These are phyloP conservation scores for Trichoderma breve DNA, from an alignment of 2,329 filamentous ascomycete genomes.

Conservation along the genomic window DNA sequence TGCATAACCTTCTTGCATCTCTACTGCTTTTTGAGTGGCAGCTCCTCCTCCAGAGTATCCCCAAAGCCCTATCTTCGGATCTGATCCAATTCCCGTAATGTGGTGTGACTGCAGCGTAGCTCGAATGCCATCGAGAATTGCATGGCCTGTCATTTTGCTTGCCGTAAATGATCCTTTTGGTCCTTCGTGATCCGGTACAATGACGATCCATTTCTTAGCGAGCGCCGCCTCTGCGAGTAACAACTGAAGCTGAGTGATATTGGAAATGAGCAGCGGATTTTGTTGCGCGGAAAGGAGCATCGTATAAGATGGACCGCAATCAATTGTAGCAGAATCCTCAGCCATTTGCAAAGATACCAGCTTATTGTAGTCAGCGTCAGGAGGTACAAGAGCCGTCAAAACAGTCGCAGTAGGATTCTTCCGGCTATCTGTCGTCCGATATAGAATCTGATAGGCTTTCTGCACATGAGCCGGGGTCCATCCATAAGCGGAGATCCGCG, in stretches of 20 bases:
- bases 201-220: slow-evolving; percentile 48
- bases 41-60: slow-evolving; percentile 30
- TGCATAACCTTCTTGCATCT: slow-evolving; percentile 24
- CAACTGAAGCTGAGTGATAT: slow-evolving; percentile 26
- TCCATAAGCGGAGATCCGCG: slow-evolving; percentile 19
- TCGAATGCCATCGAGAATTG: slow-evolving; percentile 44
- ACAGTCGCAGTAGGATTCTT: slow-evolving; percentile 37
- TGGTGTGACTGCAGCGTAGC: slow-evolving; percentile 34
- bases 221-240: slow-evolving; percentile 33
- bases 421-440: slow-evolving; percentile 39
- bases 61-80: slow-evolving; percentile 44
- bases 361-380: slow-evolving; percentile 29
- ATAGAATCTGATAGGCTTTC: slow-evolving; percentile 36
- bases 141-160: slow-evolving; percentile 41
- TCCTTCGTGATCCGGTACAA: slow-evolving; percentile 48
- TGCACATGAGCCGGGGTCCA: slow-evolving; percentile 24
- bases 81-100: slow-evolving; percentile 31
- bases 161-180: slow-evolving; percentile 42
- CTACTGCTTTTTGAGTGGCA: slow-evolving; percentile 10
- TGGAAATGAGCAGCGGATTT: slow-evolving; percentile 38
- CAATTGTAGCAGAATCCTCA: slow-evolving; percentile 39
- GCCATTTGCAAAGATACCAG: slow-evolving; percentile 44
- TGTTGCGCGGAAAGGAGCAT: slow-evolving; percentile 22
- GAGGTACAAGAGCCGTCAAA: slow-evolving; percentile 39
- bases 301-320: slow-evolving; percentile 32